Evolutionary conservation across 2,329 filamentous ascomycete species (phyloP), one percentile per base, ranked within the genome.

Genomic region (Rhynchosporium graminicola): DNA sequence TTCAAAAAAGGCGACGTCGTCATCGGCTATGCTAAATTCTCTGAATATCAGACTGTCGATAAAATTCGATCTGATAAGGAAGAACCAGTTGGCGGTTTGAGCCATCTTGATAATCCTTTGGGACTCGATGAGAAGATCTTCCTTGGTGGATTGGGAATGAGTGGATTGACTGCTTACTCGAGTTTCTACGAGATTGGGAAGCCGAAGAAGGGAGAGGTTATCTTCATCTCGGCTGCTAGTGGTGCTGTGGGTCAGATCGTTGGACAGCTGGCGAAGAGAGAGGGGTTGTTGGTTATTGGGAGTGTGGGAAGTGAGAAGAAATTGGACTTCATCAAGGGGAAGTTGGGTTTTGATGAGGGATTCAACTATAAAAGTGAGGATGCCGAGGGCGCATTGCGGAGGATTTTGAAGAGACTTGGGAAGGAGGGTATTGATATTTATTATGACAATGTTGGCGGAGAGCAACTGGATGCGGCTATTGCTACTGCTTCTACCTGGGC

Each of bases 301-400:
- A 88, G 84, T 63, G 89, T 90, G 7, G 89, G 89, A n/a, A 83
- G 83, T 38, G 87, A 92, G 72, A 83, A 87, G 74, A 92, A 92
- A 77, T 78, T 90, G 57, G 81, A 88, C 4, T 91, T 84, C 76
- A 88, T 91, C 74, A 87, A 89, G 73, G 84, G 87, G 57, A 84
- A 88, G 56, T 82, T 92, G 33, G 81, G 81, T 20, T 92, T 92
- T 73, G 87, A 92, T 73, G 82, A 74, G 28, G 89, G 87, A 15
- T 92, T 92, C 78, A 91, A 92, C 79, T 92, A 92, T 79, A 91
- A 90, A 81, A 90, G 82, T 59, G 88, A 91, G 78, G 83, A 83
- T 72, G 80, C 86, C 0, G 74, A 76, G 1, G 84, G 86, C 28
- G 88, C 87, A 0, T 79, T 92, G 60, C 76, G 79, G 68, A 81